Base-by-base conservation (phyloP, 2,329 filamentous ascomycete genomes). In the Colletotrichum eleusines region DNA sequence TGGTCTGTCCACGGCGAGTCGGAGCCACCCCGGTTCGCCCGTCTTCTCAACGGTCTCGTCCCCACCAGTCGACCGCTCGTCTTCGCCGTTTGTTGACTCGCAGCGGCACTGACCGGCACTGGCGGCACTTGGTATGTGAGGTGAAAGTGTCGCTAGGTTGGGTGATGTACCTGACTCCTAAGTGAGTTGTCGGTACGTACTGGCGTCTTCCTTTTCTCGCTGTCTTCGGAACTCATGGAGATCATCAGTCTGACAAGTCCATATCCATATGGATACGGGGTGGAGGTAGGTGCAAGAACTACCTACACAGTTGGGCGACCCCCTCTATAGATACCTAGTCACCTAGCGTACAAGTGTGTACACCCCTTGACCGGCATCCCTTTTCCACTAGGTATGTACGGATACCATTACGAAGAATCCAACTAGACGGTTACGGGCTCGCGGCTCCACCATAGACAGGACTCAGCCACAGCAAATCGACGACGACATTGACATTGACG, bases 401-500 rank as follows among this genome's bases (percentile, higher is more conserved):
- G n/a, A n/a, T n/a, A n/a, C n/a, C n/a, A n/a, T 58, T 35, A n/a
- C 58, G 20, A 51, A 44, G 54, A 68, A 71, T 54, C 58, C 58
- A 59, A 54, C 57, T 53, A 59, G 68, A 63, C 48, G 35, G 57
- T 68, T 68, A 61, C 68, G 28, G 35, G 33, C 31, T 68, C 64
- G 23, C 31, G 59, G 51, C 40, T 63, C 68, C 68, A 68, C 58
- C 51, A 51, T 59, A 61, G 26, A 33, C 31, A 63, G 23, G 58
- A 71, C 64, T 63, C 68, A 68, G 68, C 68, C 64, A 71, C 68
- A 40, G 68, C 16, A 40, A 58, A 53, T 33, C 51, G 35, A 40
- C 58, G 38, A 63, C 42, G 42, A 44, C 42, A 44, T 44, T n/a
- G 8, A 44, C 23, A 23, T 71, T 63, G 63, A 63, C 64, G 64